Evolutionary conservation across 179 eudicot genomes (phyloP).

Genomic region (Sideroxylon spinosum): DNA sequence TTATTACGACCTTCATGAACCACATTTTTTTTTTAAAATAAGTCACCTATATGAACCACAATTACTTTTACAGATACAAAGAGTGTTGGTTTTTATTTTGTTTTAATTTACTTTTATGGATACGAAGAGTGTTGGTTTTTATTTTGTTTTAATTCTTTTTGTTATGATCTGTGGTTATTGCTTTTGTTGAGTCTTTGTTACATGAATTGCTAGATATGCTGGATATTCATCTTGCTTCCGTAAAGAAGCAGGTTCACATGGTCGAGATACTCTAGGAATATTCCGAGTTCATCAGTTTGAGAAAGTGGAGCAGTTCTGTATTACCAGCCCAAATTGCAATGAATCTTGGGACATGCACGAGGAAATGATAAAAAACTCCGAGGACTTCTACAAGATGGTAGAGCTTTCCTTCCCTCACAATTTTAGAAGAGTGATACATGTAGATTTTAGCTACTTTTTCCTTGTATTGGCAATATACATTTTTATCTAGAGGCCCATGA

Average conservation of each 20-base stretch:
- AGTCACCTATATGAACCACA: no score
- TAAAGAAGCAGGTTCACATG: slow-evolving; percentile 97
- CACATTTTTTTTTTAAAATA: neutral
- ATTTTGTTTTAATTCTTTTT: neutral
- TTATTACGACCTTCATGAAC: slow-evolving; percentile 12
- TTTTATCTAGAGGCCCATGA: no score
- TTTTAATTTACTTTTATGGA: neutral
- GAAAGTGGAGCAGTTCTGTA: slow-evolving; percentile 87
- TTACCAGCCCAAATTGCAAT: slow-evolving; percentile 69
- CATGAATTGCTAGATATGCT: slow-evolving; percentile 53
- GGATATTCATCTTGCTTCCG: slow-evolving; percentile 95
- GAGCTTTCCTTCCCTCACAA: slow-evolving; percentile 5
- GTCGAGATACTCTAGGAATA: slow-evolving; percentile 88
- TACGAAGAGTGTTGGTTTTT: neutral
- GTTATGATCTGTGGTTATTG: neutral
- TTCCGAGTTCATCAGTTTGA: slow-evolving; percentile 95
- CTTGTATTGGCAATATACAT: neutral
- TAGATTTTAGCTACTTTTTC: neutral
- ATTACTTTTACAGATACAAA: no score
- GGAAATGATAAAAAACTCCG: slow-evolving; percentile 80
- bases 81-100: neutral
- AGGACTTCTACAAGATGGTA: slow-evolving; percentile 72
- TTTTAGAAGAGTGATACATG: neutral
- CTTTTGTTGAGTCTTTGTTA: slow-evolving; percentile 15
- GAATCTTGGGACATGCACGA: slow-evolving; percentile 93